Conservation (phyloP, 208 protist species). For the Trypanosoma theileri region DNA sequence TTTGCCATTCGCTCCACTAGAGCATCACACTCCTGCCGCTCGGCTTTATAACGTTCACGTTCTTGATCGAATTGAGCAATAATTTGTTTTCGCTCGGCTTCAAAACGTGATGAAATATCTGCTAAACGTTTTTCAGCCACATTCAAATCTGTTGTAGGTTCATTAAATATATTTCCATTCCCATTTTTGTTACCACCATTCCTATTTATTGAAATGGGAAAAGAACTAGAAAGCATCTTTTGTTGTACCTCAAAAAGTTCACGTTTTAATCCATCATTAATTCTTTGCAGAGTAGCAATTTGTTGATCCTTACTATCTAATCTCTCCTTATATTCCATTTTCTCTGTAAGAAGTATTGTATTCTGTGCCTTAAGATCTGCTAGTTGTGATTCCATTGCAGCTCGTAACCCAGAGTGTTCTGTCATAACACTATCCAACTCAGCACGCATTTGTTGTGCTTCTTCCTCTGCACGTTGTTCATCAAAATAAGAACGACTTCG, state of each 20-base stretch:
- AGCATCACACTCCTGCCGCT: conserved; percentile 56
- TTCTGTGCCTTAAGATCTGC: conserved; percentile 13
- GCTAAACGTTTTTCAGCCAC: conserved; percentile 53
- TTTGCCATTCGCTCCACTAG: conserved; percentile 55
- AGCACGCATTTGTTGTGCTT: conserved; percentile 24
- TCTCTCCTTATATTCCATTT: conserved; percentile 7
- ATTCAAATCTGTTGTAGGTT: conserved; percentile 41
- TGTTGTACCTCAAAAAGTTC: conserved; percentile 30
- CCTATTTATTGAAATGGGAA: neutral
- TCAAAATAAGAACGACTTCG: conserved; percentile 8
- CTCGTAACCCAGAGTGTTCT: neutral
- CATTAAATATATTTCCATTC: conserved; percentile 25
- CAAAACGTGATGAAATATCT: conserved; percentile 39
- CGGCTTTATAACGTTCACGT: conserved; percentile 33
- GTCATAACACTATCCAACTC: conserved; percentile 21
- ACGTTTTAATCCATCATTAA: conserved; percentile 15
- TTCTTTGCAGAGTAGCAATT: conserved; percentile 15
- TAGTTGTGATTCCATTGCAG: conserved; percentile 23
- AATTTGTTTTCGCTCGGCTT: conserved; percentile 50
- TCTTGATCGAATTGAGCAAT: conserved; percentile 47
- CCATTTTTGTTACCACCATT: conserved; percentile 24
- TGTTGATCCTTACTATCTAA: conserved; percentile 17
- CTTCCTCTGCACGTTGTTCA: conserved; percentile 9
- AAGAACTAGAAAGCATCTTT: conserved; percentile 23
- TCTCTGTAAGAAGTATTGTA: conserved; percentile 10